A percentile compares a stretch with the other conserved stretches of the same genome.
Evolutionary conservation across 2,329 filamentous ascomycete species (phyloP).

Genomic region (Fonsecaea multimorphosa): DNA sequence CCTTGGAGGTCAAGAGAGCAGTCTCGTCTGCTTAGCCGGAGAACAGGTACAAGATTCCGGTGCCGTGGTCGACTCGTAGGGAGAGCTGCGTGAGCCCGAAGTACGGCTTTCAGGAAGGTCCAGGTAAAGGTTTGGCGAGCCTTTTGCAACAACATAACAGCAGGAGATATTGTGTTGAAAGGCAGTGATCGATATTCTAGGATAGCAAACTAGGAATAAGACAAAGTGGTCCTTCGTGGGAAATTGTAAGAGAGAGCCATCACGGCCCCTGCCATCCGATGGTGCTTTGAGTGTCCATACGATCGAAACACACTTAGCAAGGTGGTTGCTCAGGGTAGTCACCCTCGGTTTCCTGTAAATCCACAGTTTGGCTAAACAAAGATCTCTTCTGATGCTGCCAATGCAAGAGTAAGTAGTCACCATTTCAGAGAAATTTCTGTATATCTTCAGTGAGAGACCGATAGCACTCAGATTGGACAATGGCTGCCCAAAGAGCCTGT

Average conservation of each 20-base stretch:
- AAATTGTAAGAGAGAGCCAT: not conserved
- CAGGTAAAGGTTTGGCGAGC: not conserved
- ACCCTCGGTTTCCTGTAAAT: not conserved
- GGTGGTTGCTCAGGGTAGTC: not conserved
- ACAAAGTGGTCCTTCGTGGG: not conserved
- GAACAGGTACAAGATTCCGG: not conserved
- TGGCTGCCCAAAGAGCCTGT: not conserved
- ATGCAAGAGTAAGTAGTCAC: not conserved
- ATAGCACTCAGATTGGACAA: not conserved
- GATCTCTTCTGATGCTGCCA: not conserved
- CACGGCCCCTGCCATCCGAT: not conserved
- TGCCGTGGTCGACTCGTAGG: not conserved
- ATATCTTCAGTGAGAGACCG: not conserved
- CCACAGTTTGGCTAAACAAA: not conserved
- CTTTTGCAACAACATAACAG: not conserved
- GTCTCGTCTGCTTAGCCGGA: not conserved
- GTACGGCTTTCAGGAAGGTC: not conserved
- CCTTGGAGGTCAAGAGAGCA: slow-evolving; percentile 16
- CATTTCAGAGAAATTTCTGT: not conserved
- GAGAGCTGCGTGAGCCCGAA: not conserved
- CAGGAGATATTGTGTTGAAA: not conserved
- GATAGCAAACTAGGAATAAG: not conserved
- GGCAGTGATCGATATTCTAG: not conserved
- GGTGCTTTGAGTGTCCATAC: not conserved
- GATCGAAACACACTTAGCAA: not conserved